Evolutionary conservation across 2,329 filamentous ascomycete species (phyloP).

Genomic region (Xenosphaeropsis pyriputrescens): DNA sequence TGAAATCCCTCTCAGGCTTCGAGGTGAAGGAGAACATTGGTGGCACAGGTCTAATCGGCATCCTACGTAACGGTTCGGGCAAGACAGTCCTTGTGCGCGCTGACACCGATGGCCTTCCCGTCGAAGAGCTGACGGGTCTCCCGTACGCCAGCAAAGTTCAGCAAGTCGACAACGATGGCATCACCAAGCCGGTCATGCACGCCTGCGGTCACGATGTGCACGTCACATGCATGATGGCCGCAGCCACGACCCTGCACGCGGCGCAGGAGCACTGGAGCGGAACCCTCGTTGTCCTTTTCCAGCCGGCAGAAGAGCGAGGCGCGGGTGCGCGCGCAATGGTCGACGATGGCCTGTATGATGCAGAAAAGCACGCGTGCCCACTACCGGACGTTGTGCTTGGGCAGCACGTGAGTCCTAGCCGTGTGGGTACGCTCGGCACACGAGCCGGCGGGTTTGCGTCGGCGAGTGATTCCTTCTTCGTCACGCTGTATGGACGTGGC

Average conservation of each 20-base stretch:
- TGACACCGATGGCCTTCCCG: constrained; percentile 33
- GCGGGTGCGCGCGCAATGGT: constrained; percentile 47
- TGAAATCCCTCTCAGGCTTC: constrained; percentile 2
- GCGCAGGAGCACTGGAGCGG: constrained; percentile 35
- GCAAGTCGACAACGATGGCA: constrained; percentile 21
- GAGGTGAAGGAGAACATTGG: constrained; percentile 20
- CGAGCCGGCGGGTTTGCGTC: constrained; percentile 24
- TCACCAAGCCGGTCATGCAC: constrained; percentile 42
- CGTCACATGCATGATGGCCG: constrained; percentile 23
- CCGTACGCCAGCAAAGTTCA: constrained; percentile 28
- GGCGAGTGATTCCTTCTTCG: constrained; percentile 27
- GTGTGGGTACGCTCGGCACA: constrained; percentile 23
- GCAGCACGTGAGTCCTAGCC: constrained; percentile 35
- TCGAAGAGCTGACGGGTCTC: constrained; percentile 29
- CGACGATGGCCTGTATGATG: constrained; percentile 35
- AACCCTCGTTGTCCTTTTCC: constrained; percentile 47
- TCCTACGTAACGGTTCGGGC: constrained; percentile 10
- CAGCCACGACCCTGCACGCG: constrained; percentile 34
- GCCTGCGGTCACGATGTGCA: constrained; percentile 40
- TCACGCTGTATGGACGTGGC: constrained; percentile 41
- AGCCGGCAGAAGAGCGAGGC: constrained; percentile 49
- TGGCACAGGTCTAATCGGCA: constrained; percentile 26
- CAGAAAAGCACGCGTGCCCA: constrained; percentile 21
- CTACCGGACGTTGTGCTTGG: constrained; percentile 39
- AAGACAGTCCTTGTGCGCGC: constrained; percentile 28